A percentile compares a stretch with the other conserved stretches of the same genome.
Evolutionary conservation across 305 asterid genomes (phyloP).

Genomic region (Ilex paraguariensis): DNA sequence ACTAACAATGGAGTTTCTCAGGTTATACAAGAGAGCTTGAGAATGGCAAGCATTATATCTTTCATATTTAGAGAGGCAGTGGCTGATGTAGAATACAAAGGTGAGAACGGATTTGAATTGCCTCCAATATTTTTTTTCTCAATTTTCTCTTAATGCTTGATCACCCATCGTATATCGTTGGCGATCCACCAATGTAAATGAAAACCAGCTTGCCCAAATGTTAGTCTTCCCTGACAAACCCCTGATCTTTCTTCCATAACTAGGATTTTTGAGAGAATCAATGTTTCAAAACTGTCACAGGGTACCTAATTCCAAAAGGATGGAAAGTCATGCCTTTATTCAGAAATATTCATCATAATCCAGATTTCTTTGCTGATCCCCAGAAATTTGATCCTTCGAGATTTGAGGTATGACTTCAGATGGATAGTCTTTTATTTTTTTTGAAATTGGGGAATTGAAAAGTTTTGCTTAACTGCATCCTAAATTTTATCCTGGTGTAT

Average conservation of each 20-base stretch:
- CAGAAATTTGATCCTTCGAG: conserved; percentile 67
- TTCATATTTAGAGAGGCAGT: conserved; percentile 92
- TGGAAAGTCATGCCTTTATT: conserved; percentile 98
- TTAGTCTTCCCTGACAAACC: too few relatives aligned
- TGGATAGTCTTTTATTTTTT: too few relatives aligned
- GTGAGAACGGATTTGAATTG: conserved; percentile 18
- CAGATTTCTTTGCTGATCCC: conserved; percentile 72
- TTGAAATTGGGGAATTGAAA: too few relatives aligned
- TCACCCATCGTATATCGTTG: too few relatives aligned
- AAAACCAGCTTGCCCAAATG: too few relatives aligned
- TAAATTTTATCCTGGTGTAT: too few relatives aligned
- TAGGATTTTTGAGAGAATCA: not conserved
- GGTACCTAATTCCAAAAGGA: conserved; percentile 86
- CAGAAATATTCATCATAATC: conserved; percentile 90
- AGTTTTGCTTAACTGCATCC: too few relatives aligned
- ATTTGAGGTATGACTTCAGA: conserved; percentile 51
- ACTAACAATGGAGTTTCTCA: conserved; percentile 13
- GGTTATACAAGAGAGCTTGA: conserved; percentile 83
- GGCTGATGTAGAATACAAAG: conserved; percentile 82
- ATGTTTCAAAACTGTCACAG: conserved; percentile 24
- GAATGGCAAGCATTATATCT: conserved; percentile 88
- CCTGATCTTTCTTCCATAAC: not conserved
- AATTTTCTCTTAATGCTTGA: too few relatives aligned
- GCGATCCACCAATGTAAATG: too few relatives aligned
- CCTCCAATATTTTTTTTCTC: too few relatives aligned